Evolutionary conservation across 2,329 filamentous ascomycete genomes (phyloP).

Genomic region (Aspergillus eucalypticola): DNA sequence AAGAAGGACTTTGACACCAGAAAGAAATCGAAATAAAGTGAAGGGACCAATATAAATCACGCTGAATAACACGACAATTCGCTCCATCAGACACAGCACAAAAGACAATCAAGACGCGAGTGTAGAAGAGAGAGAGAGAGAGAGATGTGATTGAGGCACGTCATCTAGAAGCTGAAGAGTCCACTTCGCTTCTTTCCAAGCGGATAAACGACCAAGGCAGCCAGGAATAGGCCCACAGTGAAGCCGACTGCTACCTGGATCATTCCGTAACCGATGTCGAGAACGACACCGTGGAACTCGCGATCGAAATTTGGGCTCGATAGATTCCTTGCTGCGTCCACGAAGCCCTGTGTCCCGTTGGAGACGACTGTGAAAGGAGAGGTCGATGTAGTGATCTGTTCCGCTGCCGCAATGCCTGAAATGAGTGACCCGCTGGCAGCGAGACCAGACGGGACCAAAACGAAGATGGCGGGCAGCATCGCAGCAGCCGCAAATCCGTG

Average conservation of each 20-base stretch:
- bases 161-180: slow-evolving; percentile 47
- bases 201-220: slow-evolving; percentile 51
- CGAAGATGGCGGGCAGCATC: slow-evolving; percentile 85
- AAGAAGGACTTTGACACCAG: background rate
- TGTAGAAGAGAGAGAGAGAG: too few species aligned
- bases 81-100: background rate
- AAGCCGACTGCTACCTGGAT: slow-evolving; percentile 53
- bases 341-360: slow-evolving; percentile 38
- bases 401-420: slow-evolving; percentile 58
- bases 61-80: background rate
- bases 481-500: slow-evolving; percentile 83
- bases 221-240: slow-evolving; percentile 51
- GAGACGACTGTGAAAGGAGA: slow-evolving; percentile 47
- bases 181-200: slow-evolving; percentile 52
- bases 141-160: background rate
- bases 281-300: slow-evolving; percentile 34
- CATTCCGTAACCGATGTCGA: slow-evolving; percentile 52
- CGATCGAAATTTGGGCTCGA: slow-evolving; percentile 13
- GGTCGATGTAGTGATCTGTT: slow-evolving; percentile 49
- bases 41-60: background rate
- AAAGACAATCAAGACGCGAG: background rate
- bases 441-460: slow-evolving; percentile 64
- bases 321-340: slow-evolving; percentile 32
- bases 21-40: background rate
- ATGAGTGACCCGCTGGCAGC: slow-evolving; percentile 61